Base-by-base conservation (phyloP, 148 eudicot genomes). In the Persicaria maculosa region DNA sequence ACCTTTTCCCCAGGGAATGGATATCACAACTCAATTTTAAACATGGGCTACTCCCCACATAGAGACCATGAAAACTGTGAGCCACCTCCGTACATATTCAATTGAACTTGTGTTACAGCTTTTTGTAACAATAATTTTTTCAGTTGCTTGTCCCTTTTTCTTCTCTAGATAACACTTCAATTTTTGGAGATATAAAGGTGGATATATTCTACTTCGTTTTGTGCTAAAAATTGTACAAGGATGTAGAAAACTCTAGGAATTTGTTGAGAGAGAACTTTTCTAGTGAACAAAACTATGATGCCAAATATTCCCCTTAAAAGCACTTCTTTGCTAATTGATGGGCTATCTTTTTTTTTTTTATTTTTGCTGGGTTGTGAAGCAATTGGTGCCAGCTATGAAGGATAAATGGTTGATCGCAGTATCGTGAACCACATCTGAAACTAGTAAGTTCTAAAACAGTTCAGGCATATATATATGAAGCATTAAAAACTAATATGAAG, bases 41-140 rank as follows among this genome's bases (percentile, higher is more conserved):
- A 80, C 78, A 31, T 93, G 97, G 97, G 91, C 91, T 78, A 82
- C 80, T 79, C 97, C 96, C 76, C 91, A 88, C 69, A 54, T 90
- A 58, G 96, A 86, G 79, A 86, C 83, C 7, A 70, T 90, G 4
- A 90, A 87, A 87, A 84, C 85, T 67, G 96, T 93, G 81, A 87
- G 96, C 71, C 11, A 17, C 19, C 10, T 72, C 43, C 25, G 12
- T 20, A 19, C 47, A 44, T 47, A 36, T 62, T 50, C 11, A 11
- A 7, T 50, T 6, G 54, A 50, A 6, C 11, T 6, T 50, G 54
- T 6, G 9, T 6, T 50, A 11, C 9, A 6, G 54, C 11, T 50
- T 7, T n/a, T 6, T 50, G 11, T 6, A 11, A 50, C 54, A 50
- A 50, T 11, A 6, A 50, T 50, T 50, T 11, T 11, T 50, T 50